Evolutionary conservation across 345 rosid species (phyloP), one percentile per base, ranked within the genome.

Genomic region (Euclidium syriacum): DNA sequence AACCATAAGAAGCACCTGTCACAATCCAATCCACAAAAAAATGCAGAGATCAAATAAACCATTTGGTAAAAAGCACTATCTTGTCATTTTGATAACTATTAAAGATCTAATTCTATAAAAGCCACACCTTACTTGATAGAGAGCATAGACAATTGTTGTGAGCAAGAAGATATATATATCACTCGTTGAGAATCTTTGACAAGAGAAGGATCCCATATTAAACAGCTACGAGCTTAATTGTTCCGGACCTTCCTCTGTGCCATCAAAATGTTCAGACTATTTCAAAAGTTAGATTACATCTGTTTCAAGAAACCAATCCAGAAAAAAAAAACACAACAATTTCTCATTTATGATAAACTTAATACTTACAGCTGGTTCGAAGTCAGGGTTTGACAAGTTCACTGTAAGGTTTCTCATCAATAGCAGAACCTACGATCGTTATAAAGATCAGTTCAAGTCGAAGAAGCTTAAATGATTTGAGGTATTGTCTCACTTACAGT

Each of bases 341-440:
- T n/a, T 29, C 22, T 59, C 60, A 3, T 50, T 7, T 39, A 54
- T 36, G 50, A 54, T 27, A 62, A 64, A 71, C 32, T 70, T 34
- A 26, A 40, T 60, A 85, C 96, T 87, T 67, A 87, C 98, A 61
- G 83, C 78, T 78, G 88, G 91, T 83, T 89, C 95, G 46, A 87
- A 92, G 73, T 85, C 87, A 3, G 97, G 97, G 67, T 90, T 87
- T 23, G 82, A 67, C 53, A 92, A 76, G 73, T 92, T 92, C 72
- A 89, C 81, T 39, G 97, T 84, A 48, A 92, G 94, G 70, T 92
- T 92, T 78, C 96, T 83, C 97, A 92, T 92, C 82, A 92, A 70
- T 82, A 92, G 71, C 55, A 92, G 65, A 66, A 87, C 95, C 98
- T 92, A 81, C 55, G n/a, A 29, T 48, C 6, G 1, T 9, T 36